A percentile compares a stretch with the other conserved stretches of the same genome.
These are phyloP conservation scores for Euphorbia peplus DNA, from an alignment of 345 rosid genomes.

Conservation along the genomic window DNA sequence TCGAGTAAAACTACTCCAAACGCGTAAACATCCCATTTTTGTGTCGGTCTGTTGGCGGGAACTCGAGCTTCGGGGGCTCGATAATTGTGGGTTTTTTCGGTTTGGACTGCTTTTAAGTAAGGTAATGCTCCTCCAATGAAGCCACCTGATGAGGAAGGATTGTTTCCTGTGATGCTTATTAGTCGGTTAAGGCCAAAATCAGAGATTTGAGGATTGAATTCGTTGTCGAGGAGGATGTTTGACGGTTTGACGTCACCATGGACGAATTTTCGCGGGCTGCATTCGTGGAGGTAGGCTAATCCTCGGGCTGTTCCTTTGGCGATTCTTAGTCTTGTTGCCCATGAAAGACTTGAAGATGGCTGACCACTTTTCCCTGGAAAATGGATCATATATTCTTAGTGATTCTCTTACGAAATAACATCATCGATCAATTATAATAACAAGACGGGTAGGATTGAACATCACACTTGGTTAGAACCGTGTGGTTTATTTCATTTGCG, in stretches of 20 bases:
- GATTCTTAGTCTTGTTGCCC: conserved; percentile 80
- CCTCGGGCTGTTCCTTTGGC: conserved; percentile 92
- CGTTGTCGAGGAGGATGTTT: conserved; percentile 80
- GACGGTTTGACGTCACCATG: conserved; percentile 93
- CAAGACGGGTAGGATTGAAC: not conserved
- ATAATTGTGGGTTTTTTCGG: conserved; percentile 61
- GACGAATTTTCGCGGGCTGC: conserved; percentile 88
- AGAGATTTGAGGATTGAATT: conserved; percentile 69
- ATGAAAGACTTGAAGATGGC: conserved; percentile 66
- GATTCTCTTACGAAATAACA: not conserved
- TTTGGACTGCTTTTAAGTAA: conserved; percentile 54
- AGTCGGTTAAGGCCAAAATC: conserved; percentile 86
- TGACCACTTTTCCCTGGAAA: conserved; percentile 75
- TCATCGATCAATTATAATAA: no score
- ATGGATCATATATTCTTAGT: not conserved
- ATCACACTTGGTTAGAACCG: not conserved
- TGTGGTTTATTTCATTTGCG: no score
- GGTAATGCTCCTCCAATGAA: conserved; percentile 80
- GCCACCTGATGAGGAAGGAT: conserved; percentile 62
- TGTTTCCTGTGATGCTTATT: conserved; percentile 65
- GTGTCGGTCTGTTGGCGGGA: conserved; percentile 56
- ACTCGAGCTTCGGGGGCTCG: conserved; percentile 82
- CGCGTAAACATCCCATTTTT: conserved; percentile 87
- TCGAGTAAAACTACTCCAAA: conserved; percentile 85
- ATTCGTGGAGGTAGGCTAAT: conserved; percentile 91